Base-by-base conservation (phyloP, 305 asterid genomes). In the Solanum aculeatissimum region DNA sequence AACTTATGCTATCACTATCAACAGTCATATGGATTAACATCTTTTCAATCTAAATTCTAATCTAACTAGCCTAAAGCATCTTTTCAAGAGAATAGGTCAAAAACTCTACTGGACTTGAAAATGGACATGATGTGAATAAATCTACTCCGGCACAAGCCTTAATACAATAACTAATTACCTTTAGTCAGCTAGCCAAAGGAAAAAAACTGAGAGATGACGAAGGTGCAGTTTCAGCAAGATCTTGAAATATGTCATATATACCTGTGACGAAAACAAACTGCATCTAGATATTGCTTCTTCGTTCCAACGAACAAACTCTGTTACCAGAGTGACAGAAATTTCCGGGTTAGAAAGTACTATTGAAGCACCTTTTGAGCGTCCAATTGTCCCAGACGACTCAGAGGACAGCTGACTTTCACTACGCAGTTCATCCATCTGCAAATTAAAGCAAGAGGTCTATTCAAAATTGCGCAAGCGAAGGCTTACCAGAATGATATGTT, bases 301-400 rank as follows among this genome's bases (percentile, higher is more conserved):
- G 68, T 96, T 96, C 99, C 99, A 96, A 80, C 94, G 94, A 74
- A 96, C 98, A 88, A 95, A 95, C 93, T 96, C 98, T 13, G 99
- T 93, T 88, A 96, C 99, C 83, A 91, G 97, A 70, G 98, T 91
- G 84, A 95, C 98, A 53, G 97, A 94, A 90, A 96, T 93, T 90
- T 95, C 97, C 83, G 90, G 97, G 91, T 89, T 94, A 65, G 93
- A 92, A 65, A 96, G 92, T 88, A 94, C 87, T 60, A 93, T 47
- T 86, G 98, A 88, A 87, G 98, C 95, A 86, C 98, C 99, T 92
- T 91, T 96, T 16, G 98, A 91, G 86, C 98, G 96, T 68, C 99
- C 98, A 57, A 96, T 93, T 84, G 98, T 93, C 88, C 99, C 98
- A 2, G 92, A 82, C 51, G 98, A 91, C 89, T 96, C 98, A 78